These are phyloP conservation scores for Nematocida homosporus DNA, from an alignment of 371 early-diverging fungal species.

Conservation along the genomic window DNA sequence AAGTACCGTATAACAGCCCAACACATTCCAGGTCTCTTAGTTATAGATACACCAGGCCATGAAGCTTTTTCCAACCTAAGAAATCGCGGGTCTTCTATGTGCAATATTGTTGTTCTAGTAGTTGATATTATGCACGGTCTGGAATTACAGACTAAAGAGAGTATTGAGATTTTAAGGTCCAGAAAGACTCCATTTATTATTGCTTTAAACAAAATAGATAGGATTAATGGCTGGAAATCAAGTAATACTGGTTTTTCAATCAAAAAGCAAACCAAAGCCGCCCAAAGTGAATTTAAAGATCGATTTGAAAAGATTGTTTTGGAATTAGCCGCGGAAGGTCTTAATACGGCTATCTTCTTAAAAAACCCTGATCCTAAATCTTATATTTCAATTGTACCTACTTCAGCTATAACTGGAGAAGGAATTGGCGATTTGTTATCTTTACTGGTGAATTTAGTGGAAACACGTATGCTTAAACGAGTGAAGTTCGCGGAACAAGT, in stretches of 20 bases:
- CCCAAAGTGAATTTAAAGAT: slow-evolving; percentile 80
- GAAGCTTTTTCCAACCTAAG: slow-evolving; percentile 97
- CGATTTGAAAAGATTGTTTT: slow-evolving; percentile 76
- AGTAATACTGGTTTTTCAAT: slow-evolving; percentile 69
- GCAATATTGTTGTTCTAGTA: slow-evolving; percentile 98
- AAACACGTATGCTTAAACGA: slow-evolving; percentile 83
- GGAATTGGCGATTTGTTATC: slow-evolving; percentile 94
- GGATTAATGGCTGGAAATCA: slow-evolving; percentile 89
- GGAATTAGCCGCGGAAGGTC: slow-evolving; percentile 90
- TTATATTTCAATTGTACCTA: slow-evolving; percentile 93
- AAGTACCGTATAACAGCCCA: slow-evolving; percentile 67
- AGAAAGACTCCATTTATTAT: slow-evolving; percentile 98
- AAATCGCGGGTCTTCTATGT: slow-evolving; percentile 92
- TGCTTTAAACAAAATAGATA: slow-evolving; percentile 98
- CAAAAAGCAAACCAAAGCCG: slow-evolving; percentile 74
- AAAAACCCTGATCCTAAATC: slow-evolving; percentile 88
- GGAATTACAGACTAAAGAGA: slow-evolving; percentile 97
- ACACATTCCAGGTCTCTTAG: slow-evolving; percentile 90
- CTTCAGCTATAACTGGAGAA: slow-evolving; percentile 96
- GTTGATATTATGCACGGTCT: slow-evolving; percentile 99
- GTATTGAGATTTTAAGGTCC: slow-evolving; percentile 81
- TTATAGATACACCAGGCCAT: slow-evolving; percentile 99
- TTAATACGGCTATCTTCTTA: slow-evolving; percentile 86
- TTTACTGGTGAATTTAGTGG: slow-evolving; percentile 82
- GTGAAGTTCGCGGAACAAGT: slow-evolving; percentile 88